These are phyloP conservation scores for Schizosaccharomyces versatilis DNA, from an alignment of 1,139 yeast species.

Conservation along the genomic window DNA sequence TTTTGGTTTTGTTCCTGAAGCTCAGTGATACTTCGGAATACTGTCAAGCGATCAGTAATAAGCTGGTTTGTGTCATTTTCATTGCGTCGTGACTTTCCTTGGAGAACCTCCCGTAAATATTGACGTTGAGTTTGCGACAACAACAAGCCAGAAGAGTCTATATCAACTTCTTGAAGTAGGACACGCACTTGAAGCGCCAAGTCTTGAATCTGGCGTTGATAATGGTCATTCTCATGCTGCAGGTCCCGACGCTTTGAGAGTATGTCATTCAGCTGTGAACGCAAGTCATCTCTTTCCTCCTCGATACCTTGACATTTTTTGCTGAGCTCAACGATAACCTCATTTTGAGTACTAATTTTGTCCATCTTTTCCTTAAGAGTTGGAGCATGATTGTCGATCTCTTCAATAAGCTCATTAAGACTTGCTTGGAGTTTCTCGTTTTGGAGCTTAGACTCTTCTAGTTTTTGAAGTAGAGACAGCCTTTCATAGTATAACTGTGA, in stretches of 20 bases:
- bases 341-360: constrained; percentile 28
- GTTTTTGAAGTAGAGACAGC: constrained; percentile 36
- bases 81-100: constrained; percentile 18
- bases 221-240: constrained; percentile 19
- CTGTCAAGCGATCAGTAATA: constrained; percentile 51
- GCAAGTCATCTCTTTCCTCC: constrained; percentile 24
- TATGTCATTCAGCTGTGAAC: constrained; percentile 17
- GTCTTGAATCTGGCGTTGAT: constrained; percentile 32
- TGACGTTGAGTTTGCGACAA: constrained; percentile 35
- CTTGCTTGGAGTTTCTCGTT: constrained; percentile 51
- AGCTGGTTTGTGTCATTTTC: constrained; percentile 48
- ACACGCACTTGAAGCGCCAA: constrained; percentile 61
- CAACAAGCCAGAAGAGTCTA: constrained; percentile 33
- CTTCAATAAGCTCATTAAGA: constrained; percentile 47
- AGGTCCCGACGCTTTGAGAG: constrained; percentile 15
- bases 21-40: constrained; percentile 44
- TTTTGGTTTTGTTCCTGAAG: constrained; percentile 56
- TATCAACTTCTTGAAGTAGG: constrained; percentile 43
- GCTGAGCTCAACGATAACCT: constrained; percentile 31
- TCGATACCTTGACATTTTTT: constrained; percentile 26
- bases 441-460: constrained; percentile 47
- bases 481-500: constrained; percentile 51
- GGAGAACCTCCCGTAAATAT: constrained; percentile 24
- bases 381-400: constrained; percentile 65
- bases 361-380: constrained; percentile 45